phyloP scores from a whole-genome alignment of 73 alveolate genomes.

The Paramecium sexaurelia region DNA sequence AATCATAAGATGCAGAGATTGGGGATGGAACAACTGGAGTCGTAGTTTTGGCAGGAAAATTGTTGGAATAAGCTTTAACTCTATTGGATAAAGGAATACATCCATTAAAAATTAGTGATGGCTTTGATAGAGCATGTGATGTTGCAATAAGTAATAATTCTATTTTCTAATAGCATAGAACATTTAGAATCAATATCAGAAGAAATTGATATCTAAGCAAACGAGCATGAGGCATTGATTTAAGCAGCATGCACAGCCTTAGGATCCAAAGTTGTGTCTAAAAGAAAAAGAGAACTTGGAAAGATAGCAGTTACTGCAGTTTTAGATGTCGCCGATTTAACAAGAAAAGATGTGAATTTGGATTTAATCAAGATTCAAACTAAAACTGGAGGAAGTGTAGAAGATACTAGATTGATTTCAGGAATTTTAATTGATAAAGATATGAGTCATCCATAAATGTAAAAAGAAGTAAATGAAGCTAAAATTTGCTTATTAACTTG shows the following conservation, averaged over 20 bases:
- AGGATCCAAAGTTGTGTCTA: conserved; percentile 97
- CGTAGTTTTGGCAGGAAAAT: conserved; percentile 98
- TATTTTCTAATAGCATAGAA: not conserved
- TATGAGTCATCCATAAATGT: conserved; percentile 99
- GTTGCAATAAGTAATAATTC: conserved; percentile 51
- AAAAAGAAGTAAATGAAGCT: conserved; percentile 95
- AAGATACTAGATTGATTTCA: conserved; percentile 89
- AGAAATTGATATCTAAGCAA: conserved; percentile 47
- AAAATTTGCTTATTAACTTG: conserved; percentile 94
- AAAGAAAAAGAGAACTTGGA: conserved; percentile 88
- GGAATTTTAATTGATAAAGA: conserved; percentile 98
- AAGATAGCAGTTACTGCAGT: conserved; percentile 98
- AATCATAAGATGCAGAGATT: conserved; percentile 97
- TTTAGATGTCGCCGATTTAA: conserved; percentile 94
- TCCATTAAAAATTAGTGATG: conserved; percentile 98
- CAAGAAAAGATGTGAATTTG: conserved; percentile 97
- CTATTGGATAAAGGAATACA: conserved; percentile 97
- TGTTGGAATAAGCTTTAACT: conserved; percentile 91
- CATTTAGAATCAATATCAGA: conserved; percentile 53
- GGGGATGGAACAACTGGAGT: conserved; percentile 99
- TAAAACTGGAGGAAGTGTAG: conserved; percentile 96
- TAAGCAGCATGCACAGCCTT: conserved; percentile 98
- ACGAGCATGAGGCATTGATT: conserved; percentile 67
- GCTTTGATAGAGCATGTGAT: conserved; percentile 97
- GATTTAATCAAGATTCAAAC: conserved; percentile 95